Base-by-base conservation (phyloP, 2,329 filamentous ascomycete genomes). In the Colletotrichum theobromicola region DNA sequence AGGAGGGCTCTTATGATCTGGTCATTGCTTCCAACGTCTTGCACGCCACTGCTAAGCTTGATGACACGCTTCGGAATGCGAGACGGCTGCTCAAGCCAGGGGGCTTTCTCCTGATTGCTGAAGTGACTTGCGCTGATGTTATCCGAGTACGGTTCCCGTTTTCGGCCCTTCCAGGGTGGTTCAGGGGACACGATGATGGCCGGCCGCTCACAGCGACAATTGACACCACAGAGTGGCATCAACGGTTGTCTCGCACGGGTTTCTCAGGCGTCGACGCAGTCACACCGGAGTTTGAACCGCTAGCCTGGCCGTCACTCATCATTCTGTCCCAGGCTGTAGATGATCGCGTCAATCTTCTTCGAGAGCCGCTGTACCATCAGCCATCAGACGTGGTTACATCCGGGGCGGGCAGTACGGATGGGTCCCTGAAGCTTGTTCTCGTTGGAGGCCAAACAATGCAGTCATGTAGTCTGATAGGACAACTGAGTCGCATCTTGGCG, bases 11-110 rank as follows among this genome's bases (percentile, higher is more conserved):
- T 5, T 83, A 79, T 66, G 81, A 82, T 63, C 64, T 83, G 3
- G 66, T 83, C 50, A 35, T 82, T 34, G 79, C 81, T 10, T 72
- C 81, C 3, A 80, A 81, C 53, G 80, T 80, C 15, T 46, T 82
- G 2, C 80, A 82, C 37, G 81, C 80, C 10, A 82, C 80, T 2
- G 72, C 61, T 15, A 70, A 69, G 5, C 72, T 81, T 5, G 53
- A 79, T 18, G 30, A 65, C 4, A 78, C 81, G 1, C 42, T 83
- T 28, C 55, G 57, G 4, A 79, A 81, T 60, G 64, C 76, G 4
- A 75, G 55, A 16, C 71, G 70, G 61, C 76, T 84, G 4, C 77
- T 86, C 2, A 77, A 78, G n/a, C 82, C 82, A 0, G 77, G 78
- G 18, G 84, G 84, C 1, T 77, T 77, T 34, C 75, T 85, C 1